Evolutionary conservation across 805 yeast species (phyloP).

Genomic region (Dipodascopsis uninucleata): DNA sequence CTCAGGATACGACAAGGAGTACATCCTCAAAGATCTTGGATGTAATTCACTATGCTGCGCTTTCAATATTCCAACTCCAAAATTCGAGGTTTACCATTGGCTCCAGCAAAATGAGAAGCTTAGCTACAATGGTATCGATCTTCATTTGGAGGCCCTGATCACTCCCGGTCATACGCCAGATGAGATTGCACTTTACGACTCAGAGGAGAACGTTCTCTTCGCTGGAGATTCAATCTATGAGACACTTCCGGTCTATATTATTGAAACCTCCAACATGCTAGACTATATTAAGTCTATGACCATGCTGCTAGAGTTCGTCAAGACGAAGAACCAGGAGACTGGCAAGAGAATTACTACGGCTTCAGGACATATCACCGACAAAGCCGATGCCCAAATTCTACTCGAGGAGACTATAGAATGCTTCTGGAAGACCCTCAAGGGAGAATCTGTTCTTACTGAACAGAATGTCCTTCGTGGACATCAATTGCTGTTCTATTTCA

Average conservation of each 20-base stretch:
- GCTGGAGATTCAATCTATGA: constrained; percentile 29
- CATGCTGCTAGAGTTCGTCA: constrained; percentile 17
- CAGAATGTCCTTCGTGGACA: constrained; percentile 19
- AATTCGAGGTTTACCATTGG: constrained; percentile 26
- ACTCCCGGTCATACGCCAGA: constrained; percentile 29
- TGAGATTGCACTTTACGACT: constrained; percentile 27
- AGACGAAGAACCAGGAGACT: constrained; percentile 15
- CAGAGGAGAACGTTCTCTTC: constrained; percentile 23
- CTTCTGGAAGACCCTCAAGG: constrained; percentile 24
- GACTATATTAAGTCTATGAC: constrained; percentile 20
- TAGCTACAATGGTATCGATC: constrained; percentile 20
- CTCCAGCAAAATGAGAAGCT: constrained; percentile 25
- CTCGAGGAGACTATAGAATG: constrained; percentile 18
- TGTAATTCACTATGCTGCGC: constrained; percentile 28
- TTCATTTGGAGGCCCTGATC: constrained; percentile 21
- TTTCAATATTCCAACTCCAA: constrained; percentile 26
- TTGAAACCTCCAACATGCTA: constrained; percentile 26
- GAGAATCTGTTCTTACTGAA: constrained; percentile 15
- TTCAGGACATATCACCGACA: constrained; percentile 26
- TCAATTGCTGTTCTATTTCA: constrained; percentile 15
- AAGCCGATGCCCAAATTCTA: constrained; percentile 21
- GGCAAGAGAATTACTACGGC: constrained; percentile 26
- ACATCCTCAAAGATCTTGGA: constrained; percentile 26
- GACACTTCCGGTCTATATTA: constrained; percentile 25
- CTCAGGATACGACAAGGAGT: constrained; percentile 22